Evolutionary conservation across 441 rosid species (phyloP).

Genomic region (Adansonia rubrostipa): DNA sequence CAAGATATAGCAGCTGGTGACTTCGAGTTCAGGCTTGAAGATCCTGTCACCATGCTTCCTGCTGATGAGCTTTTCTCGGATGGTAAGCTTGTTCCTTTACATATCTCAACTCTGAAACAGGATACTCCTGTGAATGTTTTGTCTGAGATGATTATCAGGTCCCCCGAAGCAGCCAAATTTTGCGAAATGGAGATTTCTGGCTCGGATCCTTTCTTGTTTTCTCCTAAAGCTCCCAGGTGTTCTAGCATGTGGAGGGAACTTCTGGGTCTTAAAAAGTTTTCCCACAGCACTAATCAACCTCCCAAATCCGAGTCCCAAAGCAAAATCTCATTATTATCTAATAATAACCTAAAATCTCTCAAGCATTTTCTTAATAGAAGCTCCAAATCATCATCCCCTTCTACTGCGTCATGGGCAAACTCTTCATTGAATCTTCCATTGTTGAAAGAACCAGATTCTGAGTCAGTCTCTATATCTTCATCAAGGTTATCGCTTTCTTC

Average conservation of each 20-base stretch:
- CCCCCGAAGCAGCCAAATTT: slow-evolving; percentile 37
- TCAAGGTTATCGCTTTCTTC: slow-evolving; percentile 87
- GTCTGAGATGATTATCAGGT: slow-evolving; percentile 27
- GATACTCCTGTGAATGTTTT: slow-evolving; percentile 24
- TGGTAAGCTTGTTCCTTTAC: slow-evolving; percentile 80
- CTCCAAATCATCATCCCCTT: slow-evolving; percentile 56
- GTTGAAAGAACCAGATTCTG: slow-evolving; percentile 66
- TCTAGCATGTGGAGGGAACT: slow-evolving; percentile 93
- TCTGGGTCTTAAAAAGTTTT: slow-evolving; percentile 67
- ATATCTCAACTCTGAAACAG: slow-evolving; percentile 34
- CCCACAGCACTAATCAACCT: slow-evolving; percentile 40
- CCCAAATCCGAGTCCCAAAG: slow-evolving; percentile 30
- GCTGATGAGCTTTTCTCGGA: slow-evolving; percentile 90
- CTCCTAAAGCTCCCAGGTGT: slow-evolving; percentile 84
- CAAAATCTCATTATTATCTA: slow-evolving; percentile 27
- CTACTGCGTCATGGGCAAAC: slow-evolving; percentile 38
- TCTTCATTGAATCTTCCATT: slow-evolving; percentile 64
- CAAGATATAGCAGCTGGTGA: slow-evolving; percentile 43
- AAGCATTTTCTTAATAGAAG: slow-evolving; percentile 71
- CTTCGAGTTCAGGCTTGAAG: slow-evolving; percentile 79
- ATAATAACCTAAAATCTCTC: slow-evolving; percentile 46
- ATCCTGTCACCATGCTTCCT: slow-evolving; percentile 76
- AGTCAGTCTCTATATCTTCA: slow-evolving; percentile 67
- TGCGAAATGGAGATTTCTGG: slow-evolving; percentile 50
- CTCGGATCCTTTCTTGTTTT: slow-evolving; percentile 52